Base-by-base conservation (phyloP, 345 rosid genomes). In the Salix dunnii region DNA sequence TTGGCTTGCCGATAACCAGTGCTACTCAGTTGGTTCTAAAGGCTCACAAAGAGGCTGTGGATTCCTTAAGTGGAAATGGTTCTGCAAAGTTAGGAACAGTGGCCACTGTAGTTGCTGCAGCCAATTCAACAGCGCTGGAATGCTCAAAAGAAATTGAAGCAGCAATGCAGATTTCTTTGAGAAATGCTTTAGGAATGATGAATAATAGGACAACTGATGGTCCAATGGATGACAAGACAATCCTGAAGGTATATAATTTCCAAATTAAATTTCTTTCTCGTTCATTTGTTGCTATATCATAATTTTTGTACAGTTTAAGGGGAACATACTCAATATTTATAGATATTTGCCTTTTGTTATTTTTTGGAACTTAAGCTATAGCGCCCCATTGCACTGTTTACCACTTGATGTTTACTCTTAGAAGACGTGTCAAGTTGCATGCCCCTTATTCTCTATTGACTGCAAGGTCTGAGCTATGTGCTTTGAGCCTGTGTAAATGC, bases 101-200 rank as follows among this genome's bases (percentile, higher is more conserved):
- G 74, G 98, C 99, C 27, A 78, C 98, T 20, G 98, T 94, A 64
- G 98, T 96, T 81, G 95, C 97, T 38, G 97, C 98, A 73, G 99
- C 99, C 33, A 96, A 96, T 90, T 94, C 99, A 78, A 96, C 96
- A 38, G 97, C 99, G 30, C 70, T 72, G 82, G 97, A 92, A 88
- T 88, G 97, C 81, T 92, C 99, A 66, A 96, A 89, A 86, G 99
- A 96, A 84, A 96, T 96, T 77, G 96, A 96, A 88, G 94, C 92
- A 14, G 97, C 99, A 75, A 96, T 96, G 98, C 97, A 96, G 86
- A 86, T 96, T 63, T 92, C 97, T 68, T 86, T 94, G 91, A 96
- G 97, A 88, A 94, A 89, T 86, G 91, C 97, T 18, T 81, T 94
- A 58, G 95, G 95, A 80, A 81, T 89, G 71, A 80, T 90, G 31